Evolutionary conservation across 2,329 filamentous ascomycete genomes (phyloP), one percentile per base, ranked within the genome.

Genomic region (Raffaelea ambrosiae): DNA sequence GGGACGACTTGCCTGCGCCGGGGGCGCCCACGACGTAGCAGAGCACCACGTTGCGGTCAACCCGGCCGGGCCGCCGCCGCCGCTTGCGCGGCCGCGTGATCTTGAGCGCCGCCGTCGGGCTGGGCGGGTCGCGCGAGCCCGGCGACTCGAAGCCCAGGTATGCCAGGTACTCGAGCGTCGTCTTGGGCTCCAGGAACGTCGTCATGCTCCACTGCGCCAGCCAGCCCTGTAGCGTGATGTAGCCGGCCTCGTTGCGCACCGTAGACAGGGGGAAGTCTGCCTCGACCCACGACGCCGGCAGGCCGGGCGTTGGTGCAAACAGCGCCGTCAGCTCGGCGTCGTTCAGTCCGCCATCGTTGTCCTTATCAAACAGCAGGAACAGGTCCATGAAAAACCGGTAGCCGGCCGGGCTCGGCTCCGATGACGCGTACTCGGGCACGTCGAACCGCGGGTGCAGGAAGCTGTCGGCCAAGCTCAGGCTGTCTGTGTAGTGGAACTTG

Each of bases 121-220:
- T 40, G 7, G 26, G 3, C 0, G 83, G 82, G 36, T 85, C 83
- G 49, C 84, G 85, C n/a, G 77, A 72, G 18, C 16, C 86, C 2
- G 80, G 72, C 3, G 87, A 83, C 61, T 97, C 93, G 59, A 96
- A 98, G 1, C 93, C 93, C 2, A 98, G 81, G 61, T 96, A 96
- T 3, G 93, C 93, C 3, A 98, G 80, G 63, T 98, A 98, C 57
- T 94, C 90, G 4, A 98, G 75, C 1, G 93, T 97, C 1, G 88
- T 96, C 62, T 93, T 94, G 13, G 93, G 91, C 48, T 94, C 90
- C 51, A 94, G 81, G 59, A 97, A 98, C 0, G 93, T 98, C 1
- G 93, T 98, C 93, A 98, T 98, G 63, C 90, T 96, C 93, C 93
- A 98, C 59, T 98, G 93, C 4, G 93, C 93, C 35, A 98, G 78